Evolutionary conservation across 441 rosid genomes (phyloP).

Genomic region (Bruguiera hainesii): DNA sequence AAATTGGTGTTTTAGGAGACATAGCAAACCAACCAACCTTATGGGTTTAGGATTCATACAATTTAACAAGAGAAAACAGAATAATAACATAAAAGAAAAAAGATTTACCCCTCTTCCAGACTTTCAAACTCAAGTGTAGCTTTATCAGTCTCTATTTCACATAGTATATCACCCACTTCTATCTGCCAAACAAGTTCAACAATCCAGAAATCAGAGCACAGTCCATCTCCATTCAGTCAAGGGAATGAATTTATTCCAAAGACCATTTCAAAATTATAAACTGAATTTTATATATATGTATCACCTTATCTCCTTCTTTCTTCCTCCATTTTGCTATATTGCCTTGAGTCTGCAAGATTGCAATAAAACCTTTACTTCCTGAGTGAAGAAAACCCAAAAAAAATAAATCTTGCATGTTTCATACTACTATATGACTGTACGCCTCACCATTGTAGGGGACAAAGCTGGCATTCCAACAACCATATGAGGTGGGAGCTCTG

Average conservation of each 20-base stretch:
- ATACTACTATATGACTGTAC: conserved; percentile 2
- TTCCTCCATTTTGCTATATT: conserved; percentile 87
- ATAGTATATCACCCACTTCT: conserved; percentile 86
- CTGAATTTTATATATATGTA: conserved; percentile 18
- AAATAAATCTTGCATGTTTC: not conserved
- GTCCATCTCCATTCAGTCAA: conserved; percentile 10
- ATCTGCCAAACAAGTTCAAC: conserved; percentile 52
- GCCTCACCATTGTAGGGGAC: conserved; percentile 88
- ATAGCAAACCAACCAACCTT: too few relatives aligned
- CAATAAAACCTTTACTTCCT: not conserved
- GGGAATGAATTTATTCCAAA: conserved; percentile 11
- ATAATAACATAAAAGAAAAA: conserved; percentile 15
- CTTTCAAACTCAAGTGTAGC: conserved; percentile 93
- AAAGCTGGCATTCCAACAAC: conserved; percentile 82
- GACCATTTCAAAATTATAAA: conserved; percentile 12
- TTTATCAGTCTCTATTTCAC: conserved; percentile 98
- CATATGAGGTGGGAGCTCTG: conserved; percentile 49
- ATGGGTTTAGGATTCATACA: too few relatives aligned
- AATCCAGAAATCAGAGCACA: conserved; percentile 25
- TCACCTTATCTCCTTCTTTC: conserved; percentile 97
- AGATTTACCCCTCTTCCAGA: conserved; percentile 87
- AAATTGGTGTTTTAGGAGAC: too few relatives aligned
- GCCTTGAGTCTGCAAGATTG: conserved; percentile 71
- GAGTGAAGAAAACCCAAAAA: conserved; percentile 8
- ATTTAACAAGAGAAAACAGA: conserved; percentile 5